Percentiles rank a stretch among this genome's conserved stretches.
Conservation (phyloP, 164 flowering plant genomes). For the Nymphaea colorata region DNA sequence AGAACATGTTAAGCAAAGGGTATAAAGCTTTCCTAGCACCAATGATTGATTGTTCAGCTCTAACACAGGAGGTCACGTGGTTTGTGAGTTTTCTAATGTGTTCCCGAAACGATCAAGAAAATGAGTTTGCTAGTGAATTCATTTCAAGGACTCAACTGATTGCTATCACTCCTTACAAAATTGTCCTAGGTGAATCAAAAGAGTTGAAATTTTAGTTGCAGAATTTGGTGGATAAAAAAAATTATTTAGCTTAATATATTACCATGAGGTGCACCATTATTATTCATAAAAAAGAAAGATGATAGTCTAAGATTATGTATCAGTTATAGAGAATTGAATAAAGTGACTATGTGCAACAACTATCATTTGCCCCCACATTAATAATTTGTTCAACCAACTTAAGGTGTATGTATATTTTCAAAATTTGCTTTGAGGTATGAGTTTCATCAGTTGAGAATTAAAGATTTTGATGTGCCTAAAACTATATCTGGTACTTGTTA, state of each 20-base stretch:
- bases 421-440: not conserved
- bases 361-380: too few species aligned
- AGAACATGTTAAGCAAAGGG: not conserved
- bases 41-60: too few species aligned
- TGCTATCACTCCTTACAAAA: too few species aligned
- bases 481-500: not conserved
- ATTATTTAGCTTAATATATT: not conserved
- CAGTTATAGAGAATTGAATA: not conserved
- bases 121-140: not conserved
- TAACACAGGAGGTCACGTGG: not conserved
- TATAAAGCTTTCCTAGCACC: not conserved
- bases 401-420: not conserved
- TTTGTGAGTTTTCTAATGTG: not conserved
- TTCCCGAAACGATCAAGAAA: not conserved
- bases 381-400: not conserved
- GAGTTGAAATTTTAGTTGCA: not conserved
- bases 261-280: not conserved
- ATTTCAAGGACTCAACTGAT: not conserved
- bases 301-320: not conserved
- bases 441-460: not conserved
- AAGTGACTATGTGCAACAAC: too few species aligned
- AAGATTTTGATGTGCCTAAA: not conserved
- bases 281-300: not conserved
- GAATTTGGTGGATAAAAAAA: too few species aligned
- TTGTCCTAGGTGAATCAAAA: too few species aligned